These are phyloP conservation scores for Leucaena leucocephala DNA, from an alignment of 306 rosid species.

Conservation along the genomic window DNA sequence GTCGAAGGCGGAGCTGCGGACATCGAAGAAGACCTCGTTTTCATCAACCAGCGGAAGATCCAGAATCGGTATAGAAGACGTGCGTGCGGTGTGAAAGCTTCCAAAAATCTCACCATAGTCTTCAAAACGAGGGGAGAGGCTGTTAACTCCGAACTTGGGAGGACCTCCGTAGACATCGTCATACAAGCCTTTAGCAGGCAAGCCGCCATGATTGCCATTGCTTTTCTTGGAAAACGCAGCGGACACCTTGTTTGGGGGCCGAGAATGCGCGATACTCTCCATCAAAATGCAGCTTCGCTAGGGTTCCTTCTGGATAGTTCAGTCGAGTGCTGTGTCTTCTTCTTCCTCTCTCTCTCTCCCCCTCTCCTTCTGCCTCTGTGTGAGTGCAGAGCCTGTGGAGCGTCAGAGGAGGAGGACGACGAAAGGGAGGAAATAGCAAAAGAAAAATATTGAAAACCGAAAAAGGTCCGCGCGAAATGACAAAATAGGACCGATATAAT, in stretches of 20 bases:
- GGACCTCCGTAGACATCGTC: slow-evolving; percentile 89
- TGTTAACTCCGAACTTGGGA: slow-evolving; percentile 67
- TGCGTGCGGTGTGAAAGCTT: slow-evolving; percentile 71
- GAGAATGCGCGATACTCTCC: slow-evolving; percentile 78
- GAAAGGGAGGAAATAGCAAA: slow-evolving; percentile 45
- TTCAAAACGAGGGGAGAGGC: slow-evolving; percentile 83
- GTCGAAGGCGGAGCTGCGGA: slow-evolving; percentile 63
- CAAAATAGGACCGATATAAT: slow-evolving; percentile 43
- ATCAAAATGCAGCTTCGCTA: slow-evolving; percentile 46
- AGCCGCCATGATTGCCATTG: slow-evolving; percentile 43
- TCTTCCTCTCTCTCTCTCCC: slow-evolving; percentile 3
- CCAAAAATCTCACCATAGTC: slow-evolving; percentile 94
- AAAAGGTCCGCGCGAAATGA: slow-evolving; percentile 41
- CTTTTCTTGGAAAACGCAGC: slow-evolving; percentile 57
- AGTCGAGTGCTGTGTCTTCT: neutral
- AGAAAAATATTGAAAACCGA: slow-evolving; percentile 35
- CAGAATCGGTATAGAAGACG: slow-evolving; percentile 83
- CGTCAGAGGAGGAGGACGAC: slow-evolving; percentile 55
- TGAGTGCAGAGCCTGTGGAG: slow-evolving; percentile 48
- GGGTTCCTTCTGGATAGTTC: slow-evolving; percentile 38
- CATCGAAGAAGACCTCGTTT: slow-evolving; percentile 65
- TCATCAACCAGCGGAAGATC: slow-evolving; percentile 80
- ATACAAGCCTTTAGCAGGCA: slow-evolving; percentile 52
- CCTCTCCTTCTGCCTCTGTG: slow-evolving; percentile 24
- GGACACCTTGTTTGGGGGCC: slow-evolving; percentile 58